A percentile compares a stretch with the other conserved stretches of the same genome.
Evolutionary conservation across 805 yeast species (phyloP).

Genomic region (Metschnikowia amazonensis): DNA sequence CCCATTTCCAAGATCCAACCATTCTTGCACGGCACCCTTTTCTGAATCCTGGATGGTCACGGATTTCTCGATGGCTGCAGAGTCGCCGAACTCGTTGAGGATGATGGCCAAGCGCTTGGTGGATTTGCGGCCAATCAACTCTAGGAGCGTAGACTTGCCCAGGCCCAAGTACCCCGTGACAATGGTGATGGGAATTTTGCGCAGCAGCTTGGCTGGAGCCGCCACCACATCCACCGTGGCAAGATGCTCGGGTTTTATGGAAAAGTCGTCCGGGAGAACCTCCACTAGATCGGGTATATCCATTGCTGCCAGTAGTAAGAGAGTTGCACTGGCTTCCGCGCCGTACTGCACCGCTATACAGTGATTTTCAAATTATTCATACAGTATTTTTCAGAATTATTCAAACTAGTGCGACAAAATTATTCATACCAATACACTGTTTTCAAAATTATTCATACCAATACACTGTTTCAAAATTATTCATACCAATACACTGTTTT

Average conservation of each 20-base stretch:
- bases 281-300: constrained; percentile 37
- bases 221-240: constrained; percentile 9
- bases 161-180: constrained; percentile 94
- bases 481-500: too few relatives aligned
- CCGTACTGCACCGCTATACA: too few relatives aligned
- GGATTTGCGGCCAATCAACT: constrained; percentile 66
- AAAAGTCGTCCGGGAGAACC: constrained; percentile 21
- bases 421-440: too few relatives aligned
- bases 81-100: constrained; percentile 87
- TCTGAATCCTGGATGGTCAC: constrained; percentile 61
- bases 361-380: too few relatives aligned
- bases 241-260: constrained; percentile 14
- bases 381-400: too few relatives aligned
- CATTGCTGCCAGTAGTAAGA: background rate
- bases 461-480: too few relatives aligned
- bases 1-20: constrained; percentile 96
- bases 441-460: too few relatives aligned
- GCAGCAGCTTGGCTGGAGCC: background rate
- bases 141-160: constrained; percentile 86
- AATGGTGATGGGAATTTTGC: constrained; percentile 82
- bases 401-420: too few relatives aligned
- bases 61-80: constrained; percentile 84
- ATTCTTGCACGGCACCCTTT: constrained; percentile 66
- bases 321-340: too few relatives aligned
- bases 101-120: constrained; percentile 81